Evolutionary conservation across 2,329 filamentous ascomycete species (phyloP), one percentile per base, ranked within the genome.

Genomic region (Alternaria brassicae): DNA sequence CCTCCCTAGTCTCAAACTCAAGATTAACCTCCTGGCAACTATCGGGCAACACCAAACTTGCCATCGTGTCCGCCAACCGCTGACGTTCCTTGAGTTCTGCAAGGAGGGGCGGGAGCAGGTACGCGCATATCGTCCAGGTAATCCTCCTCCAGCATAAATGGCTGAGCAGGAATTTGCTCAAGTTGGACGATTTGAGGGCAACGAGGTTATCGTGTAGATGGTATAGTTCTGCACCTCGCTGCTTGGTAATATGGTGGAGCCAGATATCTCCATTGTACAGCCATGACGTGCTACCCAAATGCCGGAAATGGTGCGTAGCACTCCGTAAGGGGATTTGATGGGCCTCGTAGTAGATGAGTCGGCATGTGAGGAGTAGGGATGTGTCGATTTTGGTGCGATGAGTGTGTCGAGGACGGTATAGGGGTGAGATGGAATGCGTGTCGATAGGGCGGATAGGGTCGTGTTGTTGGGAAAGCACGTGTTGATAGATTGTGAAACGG

Each of bases 331-430:
- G 78, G 2, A 81, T 73, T 3, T 72, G 56, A 4, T 69, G 71
- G 0, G 78, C 74, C 58, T 81, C 80, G 19, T 60, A 66, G 61
- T 80, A 81, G 25, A 79, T 62, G 2, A 73, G 66, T 6, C 78
- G 74, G 47, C 79, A 81, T 6, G 79, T 80, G 19, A 62, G 70
- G 0, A 81, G 72, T 15, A 81, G 68, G 4, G 65, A 27, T 4
- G 68, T 77, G 42, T 74, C 53, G 19, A 66, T 60, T 2, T 36
- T 50, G n/a, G 76, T 58, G 49, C 69, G 69, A 50, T 73, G 61
- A 3, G 73, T 71, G 60, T 79, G 77, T 3, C 63, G 61, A 0
- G 68, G 69, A 1, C 69, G 69, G 47, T 62, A 63, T 3, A 61
- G 52, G 28, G 62, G 59, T 3, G 62, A 62, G 19, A 62, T 53